Evolutionary conservation across 169 alveolate genomes (phyloP).

Genomic region (Plasmodium adleri): DNA sequence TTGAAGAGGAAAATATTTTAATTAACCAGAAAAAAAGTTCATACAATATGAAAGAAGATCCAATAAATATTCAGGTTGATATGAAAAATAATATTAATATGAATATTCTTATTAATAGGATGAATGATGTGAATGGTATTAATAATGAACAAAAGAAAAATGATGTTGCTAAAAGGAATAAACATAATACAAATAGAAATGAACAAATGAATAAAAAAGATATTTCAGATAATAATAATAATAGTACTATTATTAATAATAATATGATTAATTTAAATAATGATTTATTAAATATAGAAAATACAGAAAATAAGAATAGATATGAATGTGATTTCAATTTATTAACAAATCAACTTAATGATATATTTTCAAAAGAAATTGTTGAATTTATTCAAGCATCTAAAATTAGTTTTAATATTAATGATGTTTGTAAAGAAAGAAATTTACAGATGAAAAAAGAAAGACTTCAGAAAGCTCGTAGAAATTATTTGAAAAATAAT

Average conservation of each 20-base stretch:
- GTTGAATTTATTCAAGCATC: slow-evolving; percentile 74
- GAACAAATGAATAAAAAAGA: too few relatives aligned
- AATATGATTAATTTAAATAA: not conserved
- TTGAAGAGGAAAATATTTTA: too few relatives aligned
- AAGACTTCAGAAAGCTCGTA: slow-evolving; percentile 35
- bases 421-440: slow-evolving; percentile 66
- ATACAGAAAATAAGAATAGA: slow-evolving; percentile 14
- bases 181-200: too few relatives aligned
- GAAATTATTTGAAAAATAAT: slow-evolving; percentile 36
- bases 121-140: too few relatives aligned
- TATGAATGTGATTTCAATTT: slow-evolving; percentile 62
- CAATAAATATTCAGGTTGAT: too few relatives aligned
- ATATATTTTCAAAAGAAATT: slow-evolving; percentile 74
- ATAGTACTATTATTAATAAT: not conserved
- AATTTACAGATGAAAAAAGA: slow-evolving; percentile 24
- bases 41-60: too few relatives aligned
- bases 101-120: too few relatives aligned
- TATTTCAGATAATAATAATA: not conserved
- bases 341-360: slow-evolving; percentile 53
- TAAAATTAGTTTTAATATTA: slow-evolving; percentile 49
- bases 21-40: too few relatives aligned
- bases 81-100: too few relatives aligned
- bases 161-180: too few relatives aligned
- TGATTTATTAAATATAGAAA: not conserved
- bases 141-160: too few relatives aligned